Percentiles rank a stretch among this genome's conserved stretches.
Evolutionary conservation across 2,329 filamentous ascomycete species (phyloP).

Genomic region (Trichoderma oligosporum): DNA sequence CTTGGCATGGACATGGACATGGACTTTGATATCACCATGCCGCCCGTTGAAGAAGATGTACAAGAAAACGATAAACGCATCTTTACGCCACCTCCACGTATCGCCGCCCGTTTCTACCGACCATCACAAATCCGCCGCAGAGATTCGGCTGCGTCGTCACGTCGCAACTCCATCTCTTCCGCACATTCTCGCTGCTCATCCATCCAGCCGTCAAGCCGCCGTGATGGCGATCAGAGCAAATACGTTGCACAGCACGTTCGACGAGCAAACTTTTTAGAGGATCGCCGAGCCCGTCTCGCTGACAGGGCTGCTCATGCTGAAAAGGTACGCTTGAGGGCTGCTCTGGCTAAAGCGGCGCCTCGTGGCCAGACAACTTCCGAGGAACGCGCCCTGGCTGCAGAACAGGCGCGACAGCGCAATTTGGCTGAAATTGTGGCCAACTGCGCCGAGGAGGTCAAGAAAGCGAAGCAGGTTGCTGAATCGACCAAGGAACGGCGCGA

Average conservation of each 20-base stretch:
- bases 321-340: constrained; percentile 73
- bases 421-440: constrained; percentile 75
- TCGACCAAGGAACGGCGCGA: constrained; percentile 77
- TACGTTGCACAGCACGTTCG: constrained; percentile 75
- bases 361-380: constrained; percentile 64
- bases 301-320: constrained; percentile 79
- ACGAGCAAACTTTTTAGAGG: constrained; percentile 75
- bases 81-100: constrained; percentile 67
- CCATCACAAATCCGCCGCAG: constrained; percentile 64
- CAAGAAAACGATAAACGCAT: constrained; percentile 35
- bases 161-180: constrained; percentile 75
- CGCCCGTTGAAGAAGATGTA: constrained; percentile 36
- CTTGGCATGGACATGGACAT: constrained; percentile 26
- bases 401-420: constrained; percentile 74
- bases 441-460: constrained; percentile 78
- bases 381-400: constrained; percentile 71
- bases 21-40: constrained; percentile 39
- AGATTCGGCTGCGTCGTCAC: constrained; percentile 72
- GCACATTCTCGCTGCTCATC: constrained; percentile 65
- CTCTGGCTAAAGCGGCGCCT: constrained; percentile 66
- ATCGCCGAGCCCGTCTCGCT: constrained; percentile 72
- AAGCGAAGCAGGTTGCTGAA: constrained; percentile 78
- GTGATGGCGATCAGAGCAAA: constrained; percentile 62
- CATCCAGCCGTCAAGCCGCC: constrained; percentile 49
- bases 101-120: constrained; percentile 74